Evolutionary conservation across 495 filamentous ascomycete species (phyloP).

Genomic region (Aspergillus leporis): DNA sequence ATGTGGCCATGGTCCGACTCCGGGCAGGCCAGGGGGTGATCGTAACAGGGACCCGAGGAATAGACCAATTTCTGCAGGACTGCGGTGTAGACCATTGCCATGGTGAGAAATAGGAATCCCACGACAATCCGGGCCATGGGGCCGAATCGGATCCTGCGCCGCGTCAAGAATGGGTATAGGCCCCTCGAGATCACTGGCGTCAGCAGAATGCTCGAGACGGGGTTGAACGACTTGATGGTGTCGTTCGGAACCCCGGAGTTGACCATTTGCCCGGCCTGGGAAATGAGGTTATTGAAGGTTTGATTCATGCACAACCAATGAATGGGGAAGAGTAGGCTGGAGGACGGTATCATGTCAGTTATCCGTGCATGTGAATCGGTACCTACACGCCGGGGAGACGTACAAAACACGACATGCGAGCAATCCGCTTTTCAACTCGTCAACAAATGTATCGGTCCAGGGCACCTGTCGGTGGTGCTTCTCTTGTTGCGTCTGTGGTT

Average conservation of each 20-base stretch:
- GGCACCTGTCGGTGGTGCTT: slow-evolving; percentile 23
- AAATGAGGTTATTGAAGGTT: not conserved
- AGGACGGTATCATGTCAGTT: not conserved
- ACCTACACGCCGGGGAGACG: slow-evolving; percentile 13
- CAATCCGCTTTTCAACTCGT: slow-evolving; percentile 40
- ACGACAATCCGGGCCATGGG: slow-evolving; percentile 54
- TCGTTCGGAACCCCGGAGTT: slow-evolving; percentile 3
- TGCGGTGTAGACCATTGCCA: slow-evolving; percentile 51
- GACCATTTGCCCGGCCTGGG: slow-evolving; percentile 4
- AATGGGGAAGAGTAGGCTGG: not conserved
- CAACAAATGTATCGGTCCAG: slow-evolving; percentile 47
- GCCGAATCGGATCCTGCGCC: slow-evolving; percentile 37
- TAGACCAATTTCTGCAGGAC: slow-evolving; percentile 44
- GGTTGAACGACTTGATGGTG: no score
- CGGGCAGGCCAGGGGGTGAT: slow-evolving; percentile 43
- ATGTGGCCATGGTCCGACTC: slow-evolving; percentile 17
- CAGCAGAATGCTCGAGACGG: slow-evolving; percentile 40
- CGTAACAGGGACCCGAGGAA: slow-evolving; percentile 48
- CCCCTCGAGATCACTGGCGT: slow-evolving; percentile 47
- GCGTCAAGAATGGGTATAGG: slow-evolving; percentile 46
- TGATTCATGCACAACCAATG: slow-evolving; percentile 2
- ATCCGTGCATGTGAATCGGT: not conserved
- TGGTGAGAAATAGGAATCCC: slow-evolving; percentile 44
- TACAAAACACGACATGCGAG: slow-evolving; percentile 42
- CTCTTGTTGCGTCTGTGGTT: slow-evolving; percentile 24